Percentiles rank a stretch among this genome's conserved stretches.
phyloP scores from a whole-genome alignment of 2,329 filamentous ascomycete genomes.

The Ampelomyces quisqualis region DNA sequence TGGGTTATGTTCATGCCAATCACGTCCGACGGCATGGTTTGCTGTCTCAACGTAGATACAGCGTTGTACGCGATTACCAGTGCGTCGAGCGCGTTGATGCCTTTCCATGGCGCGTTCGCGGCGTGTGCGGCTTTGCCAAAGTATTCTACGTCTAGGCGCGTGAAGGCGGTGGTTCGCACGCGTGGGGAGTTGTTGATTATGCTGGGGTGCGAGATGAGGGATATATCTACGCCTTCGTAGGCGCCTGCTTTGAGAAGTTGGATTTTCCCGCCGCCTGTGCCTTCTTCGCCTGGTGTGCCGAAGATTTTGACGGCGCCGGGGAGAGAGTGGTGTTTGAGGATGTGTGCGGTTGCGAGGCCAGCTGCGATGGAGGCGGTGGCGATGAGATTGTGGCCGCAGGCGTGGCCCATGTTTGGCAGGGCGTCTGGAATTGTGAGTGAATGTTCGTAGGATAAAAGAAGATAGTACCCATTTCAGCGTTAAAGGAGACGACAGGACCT shows the following conservation, averaged over 20 bases:
- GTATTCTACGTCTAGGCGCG: slow-evolving; percentile 24
- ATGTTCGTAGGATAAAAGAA: not conserved
- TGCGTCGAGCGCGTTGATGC: slow-evolving; percentile 47
- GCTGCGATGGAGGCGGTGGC: slow-evolving; percentile 52
- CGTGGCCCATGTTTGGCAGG: slow-evolving; percentile 54
- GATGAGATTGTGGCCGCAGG: slow-evolving; percentile 59
- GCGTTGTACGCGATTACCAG: slow-evolving; percentile 37
- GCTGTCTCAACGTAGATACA: slow-evolving; percentile 41
- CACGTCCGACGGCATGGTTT: slow-evolving; percentile 45
- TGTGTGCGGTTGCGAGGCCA: slow-evolving; percentile 51
- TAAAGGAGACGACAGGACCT: slow-evolving; percentile 52
- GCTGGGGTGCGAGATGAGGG: slow-evolving; percentile 7
- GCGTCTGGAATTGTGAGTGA: slow-evolving; percentile 42
- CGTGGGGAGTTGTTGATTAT: slow-evolving; percentile 8
- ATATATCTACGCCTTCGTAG: slow-evolving; percentile 13
- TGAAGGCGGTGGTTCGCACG: slow-evolving; percentile 11
- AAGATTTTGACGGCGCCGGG: slow-evolving; percentile 51
- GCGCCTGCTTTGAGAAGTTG: slow-evolving; percentile 50
- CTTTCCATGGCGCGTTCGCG: slow-evolving; percentile 44
- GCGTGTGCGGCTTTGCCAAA: slow-evolving; percentile 40
- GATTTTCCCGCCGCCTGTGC: slow-evolving; percentile 51
- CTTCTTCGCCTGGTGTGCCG: slow-evolving; percentile 58
- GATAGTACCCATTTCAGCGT: slow-evolving; percentile 40
- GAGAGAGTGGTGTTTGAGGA: slow-evolving; percentile 47
- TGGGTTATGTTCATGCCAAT: slow-evolving; percentile 39